A percentile compares a stretch with the other conserved stretches of the same genome.
Evolutionary conservation across 179 eudicot species (phyloP).

Genomic region (Patellifolia procumbens): DNA sequence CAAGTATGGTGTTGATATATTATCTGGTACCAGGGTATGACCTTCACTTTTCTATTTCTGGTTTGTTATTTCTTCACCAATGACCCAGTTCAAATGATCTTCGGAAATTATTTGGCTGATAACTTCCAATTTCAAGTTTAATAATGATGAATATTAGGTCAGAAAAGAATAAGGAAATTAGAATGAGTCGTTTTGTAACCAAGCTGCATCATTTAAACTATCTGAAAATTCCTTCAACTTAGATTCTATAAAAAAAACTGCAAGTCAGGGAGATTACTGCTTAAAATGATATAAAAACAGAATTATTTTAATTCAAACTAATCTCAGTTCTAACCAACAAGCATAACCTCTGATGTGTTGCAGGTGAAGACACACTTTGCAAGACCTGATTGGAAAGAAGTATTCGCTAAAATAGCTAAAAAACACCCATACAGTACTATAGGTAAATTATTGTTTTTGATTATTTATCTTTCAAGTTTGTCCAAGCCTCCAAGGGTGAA

Average conservation of each 20-base stretch:
- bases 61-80: conserved; percentile 4
- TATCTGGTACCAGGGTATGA: conserved; percentile 91
- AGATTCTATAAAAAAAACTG: neutral
- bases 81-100: neutral
- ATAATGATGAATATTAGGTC: neutral
- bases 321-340: conserved; percentile 1
- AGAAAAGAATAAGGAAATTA: neutral
- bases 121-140: neutral
- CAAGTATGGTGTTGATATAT: conserved; percentile 89
- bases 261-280: neutral
- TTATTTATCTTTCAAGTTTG: conserved; percentile 15
- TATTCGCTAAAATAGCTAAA: conserved; percentile 71
- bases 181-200: neutral
- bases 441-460: conserved; percentile 48
- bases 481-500: no score
- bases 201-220: neutral
- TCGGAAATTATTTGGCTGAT: neutral
- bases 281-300: neutral
- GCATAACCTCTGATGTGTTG: conserved; percentile 21
- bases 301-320: neutral
- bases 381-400: conserved; percentile 94
- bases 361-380: conserved; percentile 99
- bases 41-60: neutral
- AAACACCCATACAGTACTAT: conserved; percentile 77
- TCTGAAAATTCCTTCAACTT: neutral